These are phyloP conservation scores for Trichophyton benhamiae DNA, from an alignment of 2,329 filamentous ascomycete genomes.

Conservation along the genomic window DNA sequence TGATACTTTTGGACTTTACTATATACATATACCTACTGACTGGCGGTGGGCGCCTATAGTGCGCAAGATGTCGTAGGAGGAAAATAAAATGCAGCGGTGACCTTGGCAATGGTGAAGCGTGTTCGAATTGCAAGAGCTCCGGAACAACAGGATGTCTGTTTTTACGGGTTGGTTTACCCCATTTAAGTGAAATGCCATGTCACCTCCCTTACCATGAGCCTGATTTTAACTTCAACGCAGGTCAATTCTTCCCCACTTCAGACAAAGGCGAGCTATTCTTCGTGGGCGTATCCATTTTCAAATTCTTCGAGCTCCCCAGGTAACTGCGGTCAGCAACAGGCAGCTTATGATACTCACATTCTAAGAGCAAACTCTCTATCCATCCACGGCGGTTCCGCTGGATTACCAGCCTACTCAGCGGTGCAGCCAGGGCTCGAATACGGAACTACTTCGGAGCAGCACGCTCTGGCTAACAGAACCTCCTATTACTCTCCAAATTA, in stretches of 20 bases:
- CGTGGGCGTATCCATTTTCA: constrained; percentile 21
- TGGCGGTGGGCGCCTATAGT: constrained; percentile 35
- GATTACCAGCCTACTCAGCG: constrained; percentile 3
- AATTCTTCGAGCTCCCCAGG: constrained; percentile 13
- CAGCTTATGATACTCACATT: constrained; percentile 4
- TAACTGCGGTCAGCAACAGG: neutral
- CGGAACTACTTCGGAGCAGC: neutral
- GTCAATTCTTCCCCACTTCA: constrained; percentile 25
- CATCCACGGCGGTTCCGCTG: constrained; percentile 2
- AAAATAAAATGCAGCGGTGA: constrained; percentile 95
- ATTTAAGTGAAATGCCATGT: neutral
- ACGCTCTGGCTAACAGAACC: neutral
- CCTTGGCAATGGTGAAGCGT: constrained; percentile 60
- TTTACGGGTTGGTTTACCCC: constrained; percentile 49
- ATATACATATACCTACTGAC: neutral
- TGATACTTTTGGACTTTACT: constrained; percentile 8
- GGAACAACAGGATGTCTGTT: constrained; percentile 59
- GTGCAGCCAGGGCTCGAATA: constrained; percentile 7
- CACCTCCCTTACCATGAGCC: neutral
- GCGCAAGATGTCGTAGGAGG: constrained; percentile 74
- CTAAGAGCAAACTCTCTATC: constrained; percentile 3
- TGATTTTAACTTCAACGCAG: constrained; percentile 11
- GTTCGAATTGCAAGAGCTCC: constrained; percentile 68
- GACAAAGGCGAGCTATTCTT: constrained; percentile 15
- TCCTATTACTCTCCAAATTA: neutral